Evolutionary conservation across 495 filamentous ascomycete genomes (phyloP).

Genomic region (Tuber calosporum): DNA sequence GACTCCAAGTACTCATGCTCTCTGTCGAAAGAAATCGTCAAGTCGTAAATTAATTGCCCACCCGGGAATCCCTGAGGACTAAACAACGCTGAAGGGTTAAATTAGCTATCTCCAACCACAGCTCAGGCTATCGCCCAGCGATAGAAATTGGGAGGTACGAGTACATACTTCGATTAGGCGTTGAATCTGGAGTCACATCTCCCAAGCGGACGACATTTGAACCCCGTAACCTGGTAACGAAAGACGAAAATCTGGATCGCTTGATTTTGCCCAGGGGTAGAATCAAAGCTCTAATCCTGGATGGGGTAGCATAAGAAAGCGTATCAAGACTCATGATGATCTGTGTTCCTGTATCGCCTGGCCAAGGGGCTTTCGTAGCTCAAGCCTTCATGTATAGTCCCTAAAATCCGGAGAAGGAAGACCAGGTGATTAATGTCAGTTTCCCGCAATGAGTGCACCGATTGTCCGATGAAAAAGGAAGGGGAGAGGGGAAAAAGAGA

Average conservation of each 20-base stretch:
- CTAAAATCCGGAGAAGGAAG: not conserved
- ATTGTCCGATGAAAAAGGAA: not conserved
- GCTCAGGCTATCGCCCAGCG: not conserved
- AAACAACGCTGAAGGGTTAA: constrained; percentile 66
- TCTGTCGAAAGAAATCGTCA: constrained; percentile 68
- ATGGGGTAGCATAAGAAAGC: constrained; percentile 80
- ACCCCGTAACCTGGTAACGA: constrained; percentile 66
- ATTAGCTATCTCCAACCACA: constrained; percentile 5
- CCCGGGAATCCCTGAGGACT: constrained; percentile 85
- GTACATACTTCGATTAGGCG: constrained; percentile 76
- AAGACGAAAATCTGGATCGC: constrained; percentile 68
- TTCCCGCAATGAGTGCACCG: not conserved
- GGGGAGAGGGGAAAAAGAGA: not conserved
- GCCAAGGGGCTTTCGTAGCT: not conserved
- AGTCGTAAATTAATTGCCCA: constrained; percentile 82
- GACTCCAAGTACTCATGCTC: constrained; percentile 43
- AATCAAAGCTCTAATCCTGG: constrained; percentile 73
- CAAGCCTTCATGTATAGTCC: not conserved
- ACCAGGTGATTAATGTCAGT: not conserved
- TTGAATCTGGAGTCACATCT: constrained; percentile 80
- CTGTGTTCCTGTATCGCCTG: constrained; percentile 7
- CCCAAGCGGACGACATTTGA: constrained; percentile 81
- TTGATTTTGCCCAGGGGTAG: constrained; percentile 81
- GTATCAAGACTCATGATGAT: constrained; percentile 71
- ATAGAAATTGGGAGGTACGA: constrained; percentile 29